Evolutionary conservation across 805 yeast genomes (phyloP), one percentile per base, ranked within the genome.

Genomic region (Isabelozyma rhagii): DNA sequence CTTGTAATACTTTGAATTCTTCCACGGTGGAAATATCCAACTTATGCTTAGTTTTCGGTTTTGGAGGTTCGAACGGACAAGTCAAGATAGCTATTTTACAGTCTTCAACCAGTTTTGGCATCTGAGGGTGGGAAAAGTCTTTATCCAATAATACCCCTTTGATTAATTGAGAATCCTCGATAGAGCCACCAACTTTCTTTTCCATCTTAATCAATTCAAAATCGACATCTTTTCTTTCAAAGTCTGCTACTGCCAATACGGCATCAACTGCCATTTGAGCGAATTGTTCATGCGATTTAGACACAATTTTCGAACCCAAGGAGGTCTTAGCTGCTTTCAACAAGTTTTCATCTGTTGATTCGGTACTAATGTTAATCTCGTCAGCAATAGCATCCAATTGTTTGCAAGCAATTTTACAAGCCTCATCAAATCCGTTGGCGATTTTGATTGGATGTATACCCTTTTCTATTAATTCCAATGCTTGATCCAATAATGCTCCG

Each of bases 31-130:
- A 82, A 55, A 93, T 93, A 67, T 93, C 97, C 61, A 93, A 79
- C 79, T 93, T 93, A 75, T 93, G 99, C 74, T 94, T 94, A 21
- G 99, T 94, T 76, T 94, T 94, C 58, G 99, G 99, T 74, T 94
- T 94, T 61, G 99, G 99, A 40, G 99, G 99, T 77, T 94, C 99
- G 66, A 94, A 94, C 60, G 99, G 98, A 75, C 98, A 93, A 2
- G 99, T 94, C 65, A 94, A 79, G 57, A 94, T 93, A 45, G 98
- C 98, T 53, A 94, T 79, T 67, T 89, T 90, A 55, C 90, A 96
- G 68, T 91, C 87, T 46, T 69, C 64, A 43, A 93, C 79, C 47
- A 69, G 67, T 64, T 89, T 89, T 46, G 97, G 94, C 99, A 94
- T 94, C 72, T 94, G 99, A 4, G 98, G 97, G 69, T 94, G 99